Base-by-base conservation (phyloP, 164 flowering plant genomes). In the Chimonanthus praecox region DNA sequence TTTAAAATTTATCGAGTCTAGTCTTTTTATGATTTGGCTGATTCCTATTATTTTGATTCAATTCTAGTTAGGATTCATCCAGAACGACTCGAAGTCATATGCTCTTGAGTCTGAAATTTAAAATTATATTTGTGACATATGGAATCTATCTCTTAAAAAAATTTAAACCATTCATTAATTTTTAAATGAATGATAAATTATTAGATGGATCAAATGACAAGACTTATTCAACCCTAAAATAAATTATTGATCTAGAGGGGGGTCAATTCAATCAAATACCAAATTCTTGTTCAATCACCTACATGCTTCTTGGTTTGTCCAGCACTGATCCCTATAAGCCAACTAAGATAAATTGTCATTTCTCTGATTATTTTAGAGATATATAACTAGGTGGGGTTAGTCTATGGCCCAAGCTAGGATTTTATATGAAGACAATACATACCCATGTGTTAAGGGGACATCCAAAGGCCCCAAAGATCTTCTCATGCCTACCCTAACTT, bases 231-330 rank as follows among this genome's bases (percentile, higher is more conserved):
- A 70, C 20, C 64, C 18, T 63, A 11, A 20, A 43, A 18, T 63
- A 63, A 65, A 45, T 44, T 43, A 65, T 44, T 43, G 44, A 63
- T 8, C 43, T 44, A 43, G 47, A 2, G 16, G 10, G 68, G 7
- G 15, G 18, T 16, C 15, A 5, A 5, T 18, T 43, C 6, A 9
- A 33, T 43, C 15, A 43, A 65, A 33, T 16, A 44, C 49, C 8
- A 33, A 65, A 13, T 43, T 65, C 68, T 65, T 45, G 68, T 58
- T 58, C 46, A 63, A 13, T 63, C 66, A 63, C 33, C 46, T 7
- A 63, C 66, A 63, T 65, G 68, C 44, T 10, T 3, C 46, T 65
- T 65, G 68, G 15, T 13, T 65, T 65, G 68, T 11, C 68, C 68
- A 65, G 6, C 7, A 45, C 15, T 9, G 8, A 63, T n/a, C 65